Evolutionary conservation across 2,329 filamentous ascomycete species (phyloP).

Genomic region (Tolypocladium endophyticum): DNA sequence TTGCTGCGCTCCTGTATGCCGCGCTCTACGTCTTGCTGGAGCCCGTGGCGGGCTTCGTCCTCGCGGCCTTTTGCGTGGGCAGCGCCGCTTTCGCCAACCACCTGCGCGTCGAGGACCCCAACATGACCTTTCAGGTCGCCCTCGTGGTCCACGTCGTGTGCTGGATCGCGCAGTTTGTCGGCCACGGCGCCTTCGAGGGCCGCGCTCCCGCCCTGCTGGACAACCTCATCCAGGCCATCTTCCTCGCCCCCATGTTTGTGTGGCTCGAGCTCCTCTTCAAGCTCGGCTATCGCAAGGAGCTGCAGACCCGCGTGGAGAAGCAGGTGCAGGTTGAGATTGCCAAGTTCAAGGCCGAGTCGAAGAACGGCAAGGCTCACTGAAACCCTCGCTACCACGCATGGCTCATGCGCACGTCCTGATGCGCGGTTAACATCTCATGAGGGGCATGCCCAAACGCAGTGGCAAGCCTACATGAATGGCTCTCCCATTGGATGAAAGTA

Average conservation of each 20-base stretch:
- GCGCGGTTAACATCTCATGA: background rate
- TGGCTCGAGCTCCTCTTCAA: conserved; percentile 92
- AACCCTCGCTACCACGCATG: background rate
- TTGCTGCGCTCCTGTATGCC: conserved; percentile 57
- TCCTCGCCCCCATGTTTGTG: conserved; percentile 90
- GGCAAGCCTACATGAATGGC: background rate
- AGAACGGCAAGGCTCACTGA: conserved; percentile 42
- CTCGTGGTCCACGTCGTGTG: conserved; percentile 58
- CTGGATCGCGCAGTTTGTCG: conserved; percentile 86
- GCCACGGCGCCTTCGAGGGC: conserved; percentile 81
- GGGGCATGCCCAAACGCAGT: background rate
- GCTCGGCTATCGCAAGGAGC: conserved; percentile 79
- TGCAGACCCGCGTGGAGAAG: conserved; percentile 71
- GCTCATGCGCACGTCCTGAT: background rate
- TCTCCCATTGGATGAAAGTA: background rate
- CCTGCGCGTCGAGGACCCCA: conserved; percentile 48
- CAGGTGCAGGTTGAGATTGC: conserved; percentile 65
- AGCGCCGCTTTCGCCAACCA: conserved; percentile 69
- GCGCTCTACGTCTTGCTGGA: conserved; percentile 84
- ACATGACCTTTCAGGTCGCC: conserved; percentile 43
- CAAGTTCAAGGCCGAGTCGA: conserved; percentile 56
- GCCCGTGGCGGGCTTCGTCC: conserved; percentile 73
- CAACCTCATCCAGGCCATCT: conserved; percentile 83
- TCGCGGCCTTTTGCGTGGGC: conserved; percentile 66
- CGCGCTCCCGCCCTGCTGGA: conserved; percentile 82